Base-by-base conservation (phyloP, 2,329 filamentous ascomycete species). In the Talaromyces sp. region DNA sequence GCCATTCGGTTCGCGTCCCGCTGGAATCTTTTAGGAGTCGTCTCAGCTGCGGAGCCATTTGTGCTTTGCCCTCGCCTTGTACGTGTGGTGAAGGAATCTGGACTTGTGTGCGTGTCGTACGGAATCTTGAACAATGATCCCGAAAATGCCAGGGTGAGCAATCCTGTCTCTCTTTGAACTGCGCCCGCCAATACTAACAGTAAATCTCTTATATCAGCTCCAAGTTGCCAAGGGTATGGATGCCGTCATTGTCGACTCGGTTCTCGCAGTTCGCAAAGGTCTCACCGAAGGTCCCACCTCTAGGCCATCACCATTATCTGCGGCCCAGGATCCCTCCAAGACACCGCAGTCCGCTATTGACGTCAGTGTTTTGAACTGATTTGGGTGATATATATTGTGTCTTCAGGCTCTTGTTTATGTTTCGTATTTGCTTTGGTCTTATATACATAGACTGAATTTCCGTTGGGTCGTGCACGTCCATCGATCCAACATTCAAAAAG, bases 191-290 rank as follows among this genome's bases (percentile, higher is more conserved):
- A 35, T 17, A 38, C 6, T 43, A 29, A 51, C 31, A 38, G 27
- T 55, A 67, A 43, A 59, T 41, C 63, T 35, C 31, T 46, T 38
- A 57, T 56, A 67, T 66, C 71, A 93, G 87, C 80, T 89, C 64
- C 95, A 99, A 87, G 91, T 96, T 10, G 90, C 91, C 58, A 91
- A 97, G 76, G 93, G 95, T 54, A 97, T 99, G 63, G 95, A 99
- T 72, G 95, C 95, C 1, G 93, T 99, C 58, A 99, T 99, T 70
- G 95, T 98, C 14, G 95, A 99, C 73, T 95, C 86, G 64, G 93
- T 99, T 3, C 84, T 98, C 31, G 91, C 91, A 46, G 97, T 99
- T 67, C 87, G 93, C 53, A 92, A 96, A 75, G 93, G 91, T 0
- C 82, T 99, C 63, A 95, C 90, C 1, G 77, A 78, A 59, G 66